Evolutionary conservation across 2,329 filamentous ascomycete species (phyloP), one percentile per base, ranked within the genome.

Genomic region (Fusarium coffeatum): DNA sequence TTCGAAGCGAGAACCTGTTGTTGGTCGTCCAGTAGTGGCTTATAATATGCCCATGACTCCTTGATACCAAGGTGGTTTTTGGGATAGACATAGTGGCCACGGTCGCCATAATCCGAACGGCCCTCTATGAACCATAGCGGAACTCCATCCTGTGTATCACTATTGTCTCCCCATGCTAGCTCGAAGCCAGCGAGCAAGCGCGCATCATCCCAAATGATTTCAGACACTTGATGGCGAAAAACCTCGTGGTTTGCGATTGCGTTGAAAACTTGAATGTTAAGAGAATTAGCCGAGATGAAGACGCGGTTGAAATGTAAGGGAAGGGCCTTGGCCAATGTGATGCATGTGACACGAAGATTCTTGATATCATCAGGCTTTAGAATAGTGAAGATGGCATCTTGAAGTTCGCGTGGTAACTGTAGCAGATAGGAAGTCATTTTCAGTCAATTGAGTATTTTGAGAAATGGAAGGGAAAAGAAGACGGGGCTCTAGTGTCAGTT

Each of bases 201-300:
- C 16, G 49, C 37, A 6, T 59, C 49, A 8, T 59, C 55, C 55
- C 49, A 55, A 13, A 55, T 28, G 3, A 59, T 23, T 30, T 59
- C 49, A 6, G n/a, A 4, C 2, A 55, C 49, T 10, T 45, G 28
- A 4, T 59, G 49, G 6, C 49, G 55, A 22, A 6, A 45, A 0
- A 1, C 8, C 1, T 59, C 28, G 9, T 55, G 28, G 15, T 18
- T 16, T 8, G 49, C 55, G 3, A 55, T 59, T n/a, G 37, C 18
- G 11, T 12, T 42, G 2, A 55, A 59, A 6, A 45, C 49, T 13
- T 45, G 22, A 11, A 59, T 34, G 4, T 59, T 59, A 11, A 45
- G 22, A 18, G 55, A 34, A 27, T 37, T 37, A 0, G 34, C 34
- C 0, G 34, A 37, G 34, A 37, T 37, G 1, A 37, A 59, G 3